Base-by-base conservation (phyloP, 805 yeast genomes). In the Ogataea corticis region DNA sequence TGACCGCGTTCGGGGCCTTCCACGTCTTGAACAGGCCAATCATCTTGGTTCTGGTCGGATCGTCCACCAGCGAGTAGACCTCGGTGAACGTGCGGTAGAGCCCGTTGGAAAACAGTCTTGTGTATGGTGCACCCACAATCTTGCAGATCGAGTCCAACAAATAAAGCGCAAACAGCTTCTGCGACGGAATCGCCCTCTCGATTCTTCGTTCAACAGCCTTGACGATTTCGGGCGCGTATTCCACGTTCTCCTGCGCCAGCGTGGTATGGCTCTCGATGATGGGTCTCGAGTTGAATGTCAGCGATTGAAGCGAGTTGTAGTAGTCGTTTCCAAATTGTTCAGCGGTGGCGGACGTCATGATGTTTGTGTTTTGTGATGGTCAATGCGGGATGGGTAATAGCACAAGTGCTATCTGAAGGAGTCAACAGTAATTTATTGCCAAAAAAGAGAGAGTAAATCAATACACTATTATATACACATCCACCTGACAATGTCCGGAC, bases 91-190 rank as follows among this genome's bases (percentile, higher is more conserved):
- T 70, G 53, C 76, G 78, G 67, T 77, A 85, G 38, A 90, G 68
- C 51, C 83, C 82, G 52, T 80, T 73, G 42, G 91, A 84, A 62
- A 94, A 81, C 41, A 87, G 64, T 6, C 82, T 73, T n/a, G 89
- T 87, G 63, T 92, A 94, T 1, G 98, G 97, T 49, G 83, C 77
- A 7, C 97, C 97, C 27, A 88, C 83, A 58, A 84, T 87, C 65
- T 94, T 94, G 68, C 92, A 86, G 38, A 94, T 86, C 14, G 97
- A 90, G 65, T 94, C 98, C 45, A 94, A 67, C 37, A 92, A 73
- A 61, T 92, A 94, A 49, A 94, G 73, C 3, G 94, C 82, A 56
- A 79, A 94, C 38, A 94, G 73, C 66, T 94, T 94, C 53, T 87
- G 91, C 11, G 79, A 76, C 1, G 97, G 97, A 2, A 87, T 77